Base-by-base conservation (phyloP, 176 grass and related monocot species). In the Elaeis guineensis region DNA sequence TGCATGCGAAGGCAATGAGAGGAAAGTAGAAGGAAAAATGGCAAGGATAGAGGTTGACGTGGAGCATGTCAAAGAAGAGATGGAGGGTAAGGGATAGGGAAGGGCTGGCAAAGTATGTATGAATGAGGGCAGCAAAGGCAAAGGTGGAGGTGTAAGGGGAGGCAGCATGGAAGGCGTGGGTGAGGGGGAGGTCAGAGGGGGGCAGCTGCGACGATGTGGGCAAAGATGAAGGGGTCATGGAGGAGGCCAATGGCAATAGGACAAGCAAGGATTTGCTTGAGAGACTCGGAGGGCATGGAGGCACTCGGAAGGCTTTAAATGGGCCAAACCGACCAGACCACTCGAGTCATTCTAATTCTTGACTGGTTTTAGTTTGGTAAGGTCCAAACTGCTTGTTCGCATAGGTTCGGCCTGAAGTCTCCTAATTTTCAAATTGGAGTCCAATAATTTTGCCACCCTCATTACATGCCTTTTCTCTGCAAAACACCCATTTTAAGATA, bases 41-140 rank as follows among this genome's bases (percentile, higher is more conserved):
- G 58, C 75, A 70, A 28, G 52, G 74, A 71, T 78, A 72, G 62
- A 77, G 63, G 58, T 39, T 21, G 66, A 15, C 23, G 17, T 50
- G 57, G 51, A 49, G 69, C 53, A 57, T 50, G 48, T 3, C 6
- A 23, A 17, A 56, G 52, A 64, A 19, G 50, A 65, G 75, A 17
- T 19, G 19, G 28, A 71, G 35, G 16, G 39, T 17, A 17, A 64
- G 67, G 21, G 75, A 21, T 6, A 26, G 26, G 7, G 58, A 21
- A 2, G 14, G 54, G 58, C 49, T 3, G 23, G 69, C 17, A 9
- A 63, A 52, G 62, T 9, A 9, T 54, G 67, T 25, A 20, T 16
- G 21, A 57, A 35, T 54, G 21, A 70, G 67, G 35, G 55, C 28
- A 19, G 48, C 25, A 50, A 79, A 71, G 72, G 23, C 50, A 16